A percentile compares a stretch with the other conserved stretches of the same genome.
phyloP scores from a whole-genome alignment of 805 yeast species.

The Peterozyma xylosa region DNA sequence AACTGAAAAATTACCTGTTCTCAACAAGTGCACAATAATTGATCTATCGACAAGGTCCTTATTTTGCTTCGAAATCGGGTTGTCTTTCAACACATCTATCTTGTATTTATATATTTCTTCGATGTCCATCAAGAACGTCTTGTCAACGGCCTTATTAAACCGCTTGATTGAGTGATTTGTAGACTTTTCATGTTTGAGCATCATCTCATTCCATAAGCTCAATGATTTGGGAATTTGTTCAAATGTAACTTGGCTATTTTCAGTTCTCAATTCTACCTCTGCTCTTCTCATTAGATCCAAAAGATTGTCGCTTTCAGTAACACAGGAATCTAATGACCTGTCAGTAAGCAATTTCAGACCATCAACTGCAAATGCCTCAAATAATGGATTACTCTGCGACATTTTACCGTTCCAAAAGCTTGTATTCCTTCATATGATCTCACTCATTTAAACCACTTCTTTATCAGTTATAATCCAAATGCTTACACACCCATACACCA shows the following conservation, averaged over 20 bases:
- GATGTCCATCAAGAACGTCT: slow-evolving; percentile 16
- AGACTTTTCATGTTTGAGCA: slow-evolving; percentile 22
- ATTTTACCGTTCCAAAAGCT: too few relatives aligned
- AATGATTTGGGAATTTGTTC: background rate
- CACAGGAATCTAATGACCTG: slow-evolving; percentile 21
- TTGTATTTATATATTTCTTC: slow-evolving; percentile 17
- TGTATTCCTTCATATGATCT: too few relatives aligned
- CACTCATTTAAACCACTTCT: too few relatives aligned
- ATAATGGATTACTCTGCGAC: background rate
- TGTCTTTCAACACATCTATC: slow-evolving; percentile 21
- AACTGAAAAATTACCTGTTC: slow-evolving; percentile 22
- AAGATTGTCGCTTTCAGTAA: slow-evolving; percentile 20
- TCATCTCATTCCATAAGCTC: slow-evolving; percentile 17
- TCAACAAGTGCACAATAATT: slow-evolving; percentile 21
- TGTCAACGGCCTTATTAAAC: slow-evolving; percentile 19
- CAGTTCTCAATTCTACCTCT: slow-evolving; percentile 13
- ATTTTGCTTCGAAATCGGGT: slow-evolving; percentile 16
- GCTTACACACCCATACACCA: too few relatives aligned
- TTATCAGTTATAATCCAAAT: too few relatives aligned
- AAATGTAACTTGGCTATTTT: slow-evolving; percentile 1
- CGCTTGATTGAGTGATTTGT: slow-evolving; percentile 18
- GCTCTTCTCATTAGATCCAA: slow-evolving; percentile 17
- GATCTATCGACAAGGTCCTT: slow-evolving; percentile 17
- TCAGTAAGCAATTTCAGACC: slow-evolving; percentile 18
- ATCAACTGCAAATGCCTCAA: slow-evolving; percentile 22